Base-by-base conservation (phyloP, 2,329 filamentous ascomycete species). In the Pseudogymnoascus sp. region DNA sequence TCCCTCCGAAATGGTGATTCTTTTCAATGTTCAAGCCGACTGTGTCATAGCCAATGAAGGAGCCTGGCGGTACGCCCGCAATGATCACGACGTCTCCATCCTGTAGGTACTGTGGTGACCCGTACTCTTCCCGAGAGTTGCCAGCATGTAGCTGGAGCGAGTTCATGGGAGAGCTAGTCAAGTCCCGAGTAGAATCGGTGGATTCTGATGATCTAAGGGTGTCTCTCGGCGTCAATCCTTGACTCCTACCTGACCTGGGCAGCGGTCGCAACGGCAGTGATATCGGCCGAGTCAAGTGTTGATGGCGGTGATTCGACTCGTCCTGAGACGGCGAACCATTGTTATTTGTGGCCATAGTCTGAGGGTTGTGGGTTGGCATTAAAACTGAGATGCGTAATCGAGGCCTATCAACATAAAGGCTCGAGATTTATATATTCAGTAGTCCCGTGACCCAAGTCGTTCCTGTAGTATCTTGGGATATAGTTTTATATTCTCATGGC, bases 1-100 rank as follows among this genome's bases (percentile, higher is more conserved):
- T 76, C 19, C 85, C 85, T 7, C 75, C 74, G 67, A 86, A 83
- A 21, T 78, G 66, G 66, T 83, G 78, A 1, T 79, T 79, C 53
- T 80, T 71, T 2, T 78, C 75, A 17, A 87, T 73, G 1, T 78
- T 81, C 64, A 82, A 81, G 38, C 76, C 72, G 1, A 77, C 72
- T 10, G 64, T 69, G 40, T 74, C 73, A 65, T 69, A 73, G 1
- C 71, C 73, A 60, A 74, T 63, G 15, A 73, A 44, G 17, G 68
- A 65, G 3, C 68, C 66, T 33, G 19, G 21, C 1, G 83, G 82
- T 10, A 87, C 73, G 63, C 79, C 79, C 35, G 83, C 73, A 28
- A 85, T 71, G 10, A 85, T 72, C 63, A 86, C 75, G 19, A 81
- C 76, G 66, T 86, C 83, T 5, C 77, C 65, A 72, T 66, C 53